Base-by-base conservation (phyloP, 2,329 filamentous ascomycete species). In the Fusarium stilboides region DNA sequence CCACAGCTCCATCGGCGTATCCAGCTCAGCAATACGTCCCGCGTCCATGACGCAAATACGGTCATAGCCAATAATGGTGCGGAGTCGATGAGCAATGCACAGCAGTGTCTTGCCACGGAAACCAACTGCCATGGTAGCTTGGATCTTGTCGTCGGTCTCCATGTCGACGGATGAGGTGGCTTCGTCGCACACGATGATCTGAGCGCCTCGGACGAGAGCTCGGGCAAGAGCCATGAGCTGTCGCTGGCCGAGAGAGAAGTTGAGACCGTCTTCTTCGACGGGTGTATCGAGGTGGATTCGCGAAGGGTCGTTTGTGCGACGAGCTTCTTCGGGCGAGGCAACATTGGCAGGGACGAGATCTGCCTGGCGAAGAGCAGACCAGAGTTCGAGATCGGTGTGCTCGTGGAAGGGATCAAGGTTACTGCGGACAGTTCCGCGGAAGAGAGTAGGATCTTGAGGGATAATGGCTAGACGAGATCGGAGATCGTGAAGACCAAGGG, bases 181-280 rank as follows among this genome's bases (percentile, higher is more conserved):
- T 80, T 99, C 96, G 82, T 99, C 96, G 80, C 95, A 98, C 50
- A 99, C 91, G 73, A 98, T 98, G 80, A 98, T 98, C 73, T 92
- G 93, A 1, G 91, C 92, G 43, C 91, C 89, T 37, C 95, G 90
- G 6, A 98, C 95, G 4, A 99, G 88, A 0, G 96, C 96, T 1
- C 96, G 90, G 0, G 94, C 94, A 2, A 99, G 86, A 2, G 96
- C 96, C 92, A 98, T 97, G 49, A 98, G 88, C 80, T 98, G 96
- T 5, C 96, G 89, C 81, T 98, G 95, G 8, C 95, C 95, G 12
- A 98, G 90, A 0, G 94, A 97, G 84, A 97, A 98, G 80, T 98
- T 98, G 65, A 97, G 86, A 0, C 96, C 96, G 81, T 98, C 95
- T 77, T 98, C 96, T 73, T 98, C 94, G 4, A 98, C 95, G 3